Evolutionary conservation across 305 asterid genomes (phyloP).

Genomic region (Fraxinus paxiana): DNA sequence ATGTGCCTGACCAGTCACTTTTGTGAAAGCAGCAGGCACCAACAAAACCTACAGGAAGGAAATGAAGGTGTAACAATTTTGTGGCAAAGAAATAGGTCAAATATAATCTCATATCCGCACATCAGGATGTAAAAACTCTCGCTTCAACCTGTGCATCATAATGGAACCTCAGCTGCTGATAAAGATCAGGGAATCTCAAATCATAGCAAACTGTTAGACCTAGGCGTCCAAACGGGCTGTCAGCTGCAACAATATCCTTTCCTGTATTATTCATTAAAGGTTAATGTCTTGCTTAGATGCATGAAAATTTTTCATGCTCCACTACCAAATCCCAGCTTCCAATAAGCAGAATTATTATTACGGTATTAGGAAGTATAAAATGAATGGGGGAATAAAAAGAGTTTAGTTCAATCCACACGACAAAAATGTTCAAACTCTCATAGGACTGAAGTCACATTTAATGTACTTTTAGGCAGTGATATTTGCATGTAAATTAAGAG

Average conservation of each 20-base stretch:
- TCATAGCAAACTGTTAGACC: slow-evolving; percentile 92
- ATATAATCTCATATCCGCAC: background rate
- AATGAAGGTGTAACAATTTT: background rate
- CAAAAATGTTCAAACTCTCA: background rate
- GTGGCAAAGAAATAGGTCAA: background rate
- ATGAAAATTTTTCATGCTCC: background rate
- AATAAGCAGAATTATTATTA: background rate
- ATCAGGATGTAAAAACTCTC: background rate
- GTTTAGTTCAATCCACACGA: background rate
- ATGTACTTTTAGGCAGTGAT: background rate
- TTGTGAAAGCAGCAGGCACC: slow-evolving; percentile 90
- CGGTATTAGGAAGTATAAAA: background rate
- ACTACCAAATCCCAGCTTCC: background rate
- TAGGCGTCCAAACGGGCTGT: slow-evolving; percentile 73
- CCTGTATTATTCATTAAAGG: slow-evolving; percentile 29
- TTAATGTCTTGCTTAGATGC: background rate
- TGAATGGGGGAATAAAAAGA: background rate
- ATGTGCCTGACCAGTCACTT: slow-evolving; percentile 81
- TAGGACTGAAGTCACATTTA: background rate
- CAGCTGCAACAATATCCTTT: slow-evolving; percentile 55
- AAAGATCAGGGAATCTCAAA: slow-evolving; percentile 83
- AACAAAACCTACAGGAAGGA: slow-evolving; percentile 47
- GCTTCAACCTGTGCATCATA: slow-evolving; percentile 54
- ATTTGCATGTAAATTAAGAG: background rate
- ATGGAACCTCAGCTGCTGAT: slow-evolving; percentile 77